phyloP scores from a whole-genome alignment of 78 protist genomes.

The slime mould (Dictyostelium discoideum) region DNA sequence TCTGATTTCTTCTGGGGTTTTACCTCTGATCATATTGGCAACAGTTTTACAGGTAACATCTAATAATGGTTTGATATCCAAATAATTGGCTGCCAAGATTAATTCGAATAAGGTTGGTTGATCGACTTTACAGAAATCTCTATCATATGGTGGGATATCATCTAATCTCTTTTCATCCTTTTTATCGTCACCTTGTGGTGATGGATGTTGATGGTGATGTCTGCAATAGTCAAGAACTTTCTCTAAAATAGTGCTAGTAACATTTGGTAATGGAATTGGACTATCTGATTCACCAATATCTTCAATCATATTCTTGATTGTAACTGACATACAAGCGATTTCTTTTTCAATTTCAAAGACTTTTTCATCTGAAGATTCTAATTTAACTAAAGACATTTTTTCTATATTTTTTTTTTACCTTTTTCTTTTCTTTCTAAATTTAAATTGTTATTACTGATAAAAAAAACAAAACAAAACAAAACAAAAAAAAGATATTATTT shows the following conservation, averaged over 20 bases:
- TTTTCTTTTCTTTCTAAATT: not conserved
- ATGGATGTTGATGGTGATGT: slow-evolving; percentile 84
- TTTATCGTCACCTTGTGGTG: slow-evolving; percentile 81
- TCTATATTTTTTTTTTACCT: not conserved
- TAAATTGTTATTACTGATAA: no score
- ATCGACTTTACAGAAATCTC: slow-evolving; percentile 88
- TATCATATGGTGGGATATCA: slow-evolving; percentile 88
- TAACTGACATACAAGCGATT: slow-evolving; percentile 76
- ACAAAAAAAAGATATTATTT: not conserved
- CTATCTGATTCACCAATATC: slow-evolving; percentile 66
- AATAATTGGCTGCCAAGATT: slow-evolving; percentile 96
- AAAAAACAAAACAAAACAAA: no score
- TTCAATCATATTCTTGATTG: slow-evolving; percentile 76
- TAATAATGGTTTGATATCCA: slow-evolving; percentile 97
- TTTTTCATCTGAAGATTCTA: slow-evolving; percentile 74
- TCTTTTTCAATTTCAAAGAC: slow-evolving; percentile 64
- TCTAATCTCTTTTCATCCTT: slow-evolving; percentile 77
- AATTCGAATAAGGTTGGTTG: slow-evolving; percentile 93
- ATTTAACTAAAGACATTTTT: slow-evolving; percentile 50
- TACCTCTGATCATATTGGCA: slow-evolving; percentile 97
- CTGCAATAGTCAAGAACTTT: slow-evolving; percentile 91
- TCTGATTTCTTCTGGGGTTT: slow-evolving; percentile 97
- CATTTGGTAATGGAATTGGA: slow-evolving; percentile 94
- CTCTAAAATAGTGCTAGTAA: slow-evolving; percentile 82
- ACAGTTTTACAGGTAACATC: slow-evolving; percentile 95